Base-by-base conservation (phyloP, 2,329 filamentous ascomycete species). In the Didymella arachidicola region DNA sequence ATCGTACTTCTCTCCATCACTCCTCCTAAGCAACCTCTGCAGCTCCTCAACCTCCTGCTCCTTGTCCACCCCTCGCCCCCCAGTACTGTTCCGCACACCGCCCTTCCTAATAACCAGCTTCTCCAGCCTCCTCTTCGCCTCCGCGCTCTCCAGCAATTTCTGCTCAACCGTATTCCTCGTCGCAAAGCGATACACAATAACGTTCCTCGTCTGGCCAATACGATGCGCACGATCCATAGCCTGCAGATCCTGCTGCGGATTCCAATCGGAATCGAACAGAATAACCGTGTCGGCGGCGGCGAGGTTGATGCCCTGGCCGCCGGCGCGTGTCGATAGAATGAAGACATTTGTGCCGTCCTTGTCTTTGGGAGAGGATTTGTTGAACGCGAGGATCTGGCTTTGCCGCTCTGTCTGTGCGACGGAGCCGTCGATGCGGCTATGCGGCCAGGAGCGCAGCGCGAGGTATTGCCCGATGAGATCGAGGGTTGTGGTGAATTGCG, bases 91-190 rank as follows among this genome's bases (percentile, higher is more conserved):
- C 84, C 22, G 84, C 61, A 86, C 51, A 72, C 80, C 41, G 81
- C 94, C 94, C 75, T 98, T 98, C 61, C 94, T 91, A 70, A 99
- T 99, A 7, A 99, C 92, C 0, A 99, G 82, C 73, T 97, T 96
- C 75, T 99, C 95, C 0, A 99, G 83, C 1, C 93, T 86, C 0
- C 95, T 89, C 77, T 99, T 99, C 1, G 91, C 92, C 68, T 97
- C 93, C 0, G 95, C 95, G 32, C 91, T 93, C 68, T 93, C 86
- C 0, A 98, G 85, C 0, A 98, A 82, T 6, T 88, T 88, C 71
- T 97, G 92, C 74, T 99, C 95, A 0, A 99, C 92, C 0, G 95
- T 98, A 8, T 90, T 91, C 69, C 93, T 93, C 0, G 95, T 99
- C 0, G 95, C 94, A 32, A 99, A 88, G 1, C 95, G 89, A 77